phyloP scores from a whole-genome alignment of 1,139 yeast species.

The Blastobotrys malaysiensis region DNA sequence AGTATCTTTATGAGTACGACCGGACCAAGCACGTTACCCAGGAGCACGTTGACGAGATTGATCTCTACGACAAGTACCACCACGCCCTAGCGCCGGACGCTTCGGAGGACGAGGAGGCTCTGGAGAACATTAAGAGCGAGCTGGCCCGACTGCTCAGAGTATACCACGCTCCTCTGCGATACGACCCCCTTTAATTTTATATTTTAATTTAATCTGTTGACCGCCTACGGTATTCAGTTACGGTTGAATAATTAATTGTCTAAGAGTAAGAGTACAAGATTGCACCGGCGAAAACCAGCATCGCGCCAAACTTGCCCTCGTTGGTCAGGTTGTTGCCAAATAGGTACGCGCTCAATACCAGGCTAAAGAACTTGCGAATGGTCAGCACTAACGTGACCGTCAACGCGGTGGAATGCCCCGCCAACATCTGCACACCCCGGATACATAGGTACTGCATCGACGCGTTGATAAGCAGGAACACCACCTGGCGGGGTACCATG shows the following conservation, averaged over 20 bases:
- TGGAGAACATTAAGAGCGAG: conserved; percentile 8
- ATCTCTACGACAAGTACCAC: conserved; percentile 15
- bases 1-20: conserved; percentile 21
- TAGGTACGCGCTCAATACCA: conserved; percentile 47
- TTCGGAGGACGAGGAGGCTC: conserved; percentile 5
- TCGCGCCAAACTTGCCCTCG: conserved; percentile 43
- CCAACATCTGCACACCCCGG: conserved; percentile 59
- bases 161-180: conserved; percentile 17
- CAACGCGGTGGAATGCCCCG: conserved; percentile 52
- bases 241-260: background rate
- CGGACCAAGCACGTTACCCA: conserved; percentile 21
- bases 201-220: too few species aligned
- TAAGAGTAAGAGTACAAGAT: conserved; percentile 36
- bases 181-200: conserved; percentile 13
- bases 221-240: too few species aligned
- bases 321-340: conserved; percentile 43
- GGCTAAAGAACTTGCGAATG: conserved; percentile 55
- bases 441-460: conserved; percentile 60
- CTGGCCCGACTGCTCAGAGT: conserved; percentile 13
- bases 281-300: conserved; percentile 51
- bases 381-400: conserved; percentile 57
- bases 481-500: conserved; percentile 18
- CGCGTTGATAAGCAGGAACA: conserved; percentile 42
- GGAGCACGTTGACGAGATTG: conserved; percentile 22
- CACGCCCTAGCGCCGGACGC: conserved; percentile 8